A percentile compares a stretch with the other conserved stretches of the same genome.
Conservation (phyloP, 306 rosid species). For the Psophocarpus tetragonolobus region DNA sequence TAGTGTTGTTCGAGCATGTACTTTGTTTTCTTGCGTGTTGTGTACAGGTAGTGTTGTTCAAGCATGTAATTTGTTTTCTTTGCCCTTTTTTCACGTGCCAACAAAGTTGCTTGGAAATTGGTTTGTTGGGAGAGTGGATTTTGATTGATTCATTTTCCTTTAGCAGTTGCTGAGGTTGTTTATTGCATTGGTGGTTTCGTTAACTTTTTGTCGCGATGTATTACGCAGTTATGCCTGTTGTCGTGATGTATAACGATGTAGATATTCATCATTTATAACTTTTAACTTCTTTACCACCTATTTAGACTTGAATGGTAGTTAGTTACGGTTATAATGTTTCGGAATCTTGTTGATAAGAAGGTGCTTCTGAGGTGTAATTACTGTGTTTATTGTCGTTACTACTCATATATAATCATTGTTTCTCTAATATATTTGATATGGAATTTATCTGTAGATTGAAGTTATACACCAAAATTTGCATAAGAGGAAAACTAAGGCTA, state of each 20-base stretch:
- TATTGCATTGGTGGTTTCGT: neutral
- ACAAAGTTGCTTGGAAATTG: conserved; percentile 11
- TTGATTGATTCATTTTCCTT: conserved; percentile 18
- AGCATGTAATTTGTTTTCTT: conserved; percentile 14
- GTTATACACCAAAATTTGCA: conserved; percentile 14
- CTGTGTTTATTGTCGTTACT: neutral
- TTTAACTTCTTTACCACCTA: neutral
- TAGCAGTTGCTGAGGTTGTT: conserved; percentile 3
- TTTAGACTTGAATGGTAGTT: conserved; percentile 16
- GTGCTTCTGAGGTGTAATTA: neutral
- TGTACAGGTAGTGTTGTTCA: neutral
- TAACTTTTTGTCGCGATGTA: neutral
- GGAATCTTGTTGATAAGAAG: neutral
- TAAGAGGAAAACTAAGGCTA: conserved; percentile 20
- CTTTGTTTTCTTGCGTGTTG: conserved; percentile 5
- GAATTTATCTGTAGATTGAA: conserved; percentile 43
- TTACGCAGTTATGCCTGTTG: neutral
- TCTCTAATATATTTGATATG: conserved; percentile 15
- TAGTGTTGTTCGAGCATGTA: neutral
- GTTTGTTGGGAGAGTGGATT: neutral
- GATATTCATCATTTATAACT: conserved; percentile 5
- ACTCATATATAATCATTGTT: conserved; percentile 6
- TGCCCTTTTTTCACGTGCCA: neutral
- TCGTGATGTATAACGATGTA: neutral
- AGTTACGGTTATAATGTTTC: conserved; percentile 3